A percentile compares a stretch with the other conserved stretches of the same genome.
Evolutionary conservation across 257 asterid species (phyloP).

Genomic region (Cordia subcordata): DNA sequence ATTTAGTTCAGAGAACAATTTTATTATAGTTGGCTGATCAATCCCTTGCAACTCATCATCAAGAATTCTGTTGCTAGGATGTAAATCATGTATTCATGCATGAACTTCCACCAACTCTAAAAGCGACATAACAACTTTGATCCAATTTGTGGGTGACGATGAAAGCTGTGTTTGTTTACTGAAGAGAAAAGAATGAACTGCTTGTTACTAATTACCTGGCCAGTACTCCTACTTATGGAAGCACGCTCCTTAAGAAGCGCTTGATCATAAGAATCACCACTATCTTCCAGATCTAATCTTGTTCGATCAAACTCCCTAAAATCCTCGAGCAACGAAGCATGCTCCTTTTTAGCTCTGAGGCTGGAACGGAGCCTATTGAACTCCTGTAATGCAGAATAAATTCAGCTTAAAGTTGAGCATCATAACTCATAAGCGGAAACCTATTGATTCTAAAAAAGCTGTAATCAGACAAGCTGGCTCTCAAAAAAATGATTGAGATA

Average conservation of each 20-base stretch:
- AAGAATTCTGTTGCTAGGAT: too few relatives aligned
- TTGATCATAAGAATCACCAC: slow-evolving; percentile 79
- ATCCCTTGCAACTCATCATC: too few relatives aligned
- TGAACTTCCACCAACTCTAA: too few relatives aligned
- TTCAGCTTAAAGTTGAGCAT: neutral
- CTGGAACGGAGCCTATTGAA: slow-evolving; percentile 85
- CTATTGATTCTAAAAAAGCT: neutral
- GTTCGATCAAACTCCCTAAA: slow-evolving; percentile 94
- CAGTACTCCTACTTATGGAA: slow-evolving; percentile 63
- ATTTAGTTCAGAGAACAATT: too few relatives aligned
- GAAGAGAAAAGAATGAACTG: too few relatives aligned
- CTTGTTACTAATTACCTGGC: slow-evolving; percentile 52
- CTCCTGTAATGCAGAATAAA: slow-evolving; percentile 44
- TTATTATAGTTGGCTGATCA: too few relatives aligned
- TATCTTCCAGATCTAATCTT: slow-evolving; percentile 93
- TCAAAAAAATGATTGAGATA: neutral
- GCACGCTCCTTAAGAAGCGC: slow-evolving; percentile 86
- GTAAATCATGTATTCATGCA: too few relatives aligned
- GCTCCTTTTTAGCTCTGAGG: slow-evolving; percentile 90
- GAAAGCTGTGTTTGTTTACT: too few relatives aligned
- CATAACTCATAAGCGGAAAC: neutral
- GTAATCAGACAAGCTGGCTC: neutral
- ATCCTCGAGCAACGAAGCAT: slow-evolving; percentile 91
- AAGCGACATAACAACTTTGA: too few relatives aligned
- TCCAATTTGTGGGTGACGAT: too few relatives aligned